A percentile compares a stretch with the other conserved stretches of the same genome.
Evolutionary conservation across 331 rosid species (phyloP).

Genomic region (Quercus lobata): DNA sequence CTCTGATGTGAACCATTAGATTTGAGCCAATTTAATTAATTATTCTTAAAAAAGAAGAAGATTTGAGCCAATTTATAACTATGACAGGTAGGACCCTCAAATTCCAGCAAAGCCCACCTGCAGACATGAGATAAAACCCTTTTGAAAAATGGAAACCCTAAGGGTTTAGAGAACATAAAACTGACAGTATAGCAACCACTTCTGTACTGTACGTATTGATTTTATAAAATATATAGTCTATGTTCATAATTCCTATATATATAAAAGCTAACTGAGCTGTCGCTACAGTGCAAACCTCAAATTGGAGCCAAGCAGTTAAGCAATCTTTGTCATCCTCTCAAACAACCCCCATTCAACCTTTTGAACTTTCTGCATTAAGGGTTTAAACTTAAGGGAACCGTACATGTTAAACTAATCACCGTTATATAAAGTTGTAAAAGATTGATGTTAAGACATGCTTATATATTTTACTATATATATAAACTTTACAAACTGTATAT

Average conservation of each 20-base stretch:
- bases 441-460: too few relatives aligned
- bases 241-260: constrained; percentile 18
- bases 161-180: constrained; percentile 15
- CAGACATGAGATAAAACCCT: constrained; percentile 17
- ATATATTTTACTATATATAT: too few relatives aligned
- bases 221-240: constrained; percentile 3
- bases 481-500: too few relatives aligned
- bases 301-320: constrained; percentile 28
- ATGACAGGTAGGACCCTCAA: constrained; percentile 36
- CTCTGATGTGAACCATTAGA: constrained; percentile 41
- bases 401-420: not conserved
- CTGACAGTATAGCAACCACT: constrained; percentile 19
- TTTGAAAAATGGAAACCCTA: constrained; percentile 12
- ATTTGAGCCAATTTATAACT: constrained; percentile 39
- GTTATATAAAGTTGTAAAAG: too few relatives aligned
- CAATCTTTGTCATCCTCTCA: constrained; percentile 30
- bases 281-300: constrained; percentile 19
- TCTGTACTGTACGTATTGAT: not conserved
- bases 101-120: not conserved
- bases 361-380: constrained; percentile 10
- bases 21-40: constrained; percentile 27
- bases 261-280: constrained; percentile 29
- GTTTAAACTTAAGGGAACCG: not conserved
- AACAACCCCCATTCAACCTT: constrained; percentile 2
- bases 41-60: not conserved